phyloP scores from a whole-genome alignment of 495 filamentous ascomycete genomes.

The Aspergillus steynii region DNA sequence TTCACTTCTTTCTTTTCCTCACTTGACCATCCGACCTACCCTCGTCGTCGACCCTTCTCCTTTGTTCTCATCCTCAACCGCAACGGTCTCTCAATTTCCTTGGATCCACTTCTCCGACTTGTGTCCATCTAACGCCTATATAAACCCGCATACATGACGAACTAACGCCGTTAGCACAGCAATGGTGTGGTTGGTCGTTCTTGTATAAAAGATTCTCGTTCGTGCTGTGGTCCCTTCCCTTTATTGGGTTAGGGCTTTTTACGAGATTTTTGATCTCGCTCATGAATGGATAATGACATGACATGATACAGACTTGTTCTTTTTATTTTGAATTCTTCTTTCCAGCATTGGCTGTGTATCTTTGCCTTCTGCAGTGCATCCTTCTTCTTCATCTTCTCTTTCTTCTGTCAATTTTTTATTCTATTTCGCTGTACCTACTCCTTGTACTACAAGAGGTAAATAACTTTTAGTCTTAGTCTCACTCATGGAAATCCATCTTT shows the following conservation, averaged over 20 bases:
- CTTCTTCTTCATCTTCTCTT: slow-evolving; percentile 9
- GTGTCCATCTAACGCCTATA: not conserved
- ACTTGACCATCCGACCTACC: slow-evolving; percentile 1
- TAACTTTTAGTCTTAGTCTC: slow-evolving; percentile 12
- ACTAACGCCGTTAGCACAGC: slow-evolving; percentile 14
- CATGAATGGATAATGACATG: slow-evolving; percentile 23
- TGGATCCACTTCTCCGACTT: not conserved
- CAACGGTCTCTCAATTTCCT: slow-evolving; percentile 12
- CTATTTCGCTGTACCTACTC: slow-evolving; percentile 11
- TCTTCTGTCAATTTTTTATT: slow-evolving; percentile 11
- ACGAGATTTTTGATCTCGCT: slow-evolving; percentile 11
- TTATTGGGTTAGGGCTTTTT: slow-evolving; percentile 6
- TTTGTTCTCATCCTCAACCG: slow-evolving; percentile 8
- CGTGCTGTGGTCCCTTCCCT: slow-evolving; percentile 7
- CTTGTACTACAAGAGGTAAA: slow-evolving; percentile 15
- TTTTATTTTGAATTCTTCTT: slow-evolving; percentile 1
- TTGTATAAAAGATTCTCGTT: slow-evolving; percentile 16
- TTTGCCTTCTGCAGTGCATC: slow-evolving; percentile 9
- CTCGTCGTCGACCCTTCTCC: slow-evolving; percentile 10
- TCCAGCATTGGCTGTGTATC: slow-evolving; percentile 10
- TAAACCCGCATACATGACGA: slow-evolving; percentile 12
- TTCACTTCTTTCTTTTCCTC: slow-evolving; percentile 1
- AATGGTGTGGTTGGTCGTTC: slow-evolving; percentile 9
- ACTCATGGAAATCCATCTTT: slow-evolving; percentile 6
- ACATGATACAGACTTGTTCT: slow-evolving; percentile 9